Conservation (phyloP, 2,329 filamentous ascomycete species). For the Chaetomium sp. region DNA sequence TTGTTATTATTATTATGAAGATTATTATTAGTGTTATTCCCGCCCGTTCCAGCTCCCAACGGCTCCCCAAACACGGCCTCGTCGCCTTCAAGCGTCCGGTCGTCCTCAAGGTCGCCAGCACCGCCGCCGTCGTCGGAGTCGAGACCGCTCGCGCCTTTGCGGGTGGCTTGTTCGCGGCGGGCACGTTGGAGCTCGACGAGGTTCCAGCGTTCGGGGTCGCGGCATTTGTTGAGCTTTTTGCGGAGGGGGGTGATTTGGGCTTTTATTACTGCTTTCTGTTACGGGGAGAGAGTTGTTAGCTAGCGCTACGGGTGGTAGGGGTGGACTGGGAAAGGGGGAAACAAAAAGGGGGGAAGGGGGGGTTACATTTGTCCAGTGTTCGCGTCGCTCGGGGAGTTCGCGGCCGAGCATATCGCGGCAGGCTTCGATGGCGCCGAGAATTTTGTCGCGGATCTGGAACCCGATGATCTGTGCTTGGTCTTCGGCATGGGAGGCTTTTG, state of each 20-base stretch:
- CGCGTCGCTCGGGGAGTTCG: constrained; percentile 49
- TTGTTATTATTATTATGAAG: constrained; percentile 27
- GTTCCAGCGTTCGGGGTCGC: constrained; percentile 68
- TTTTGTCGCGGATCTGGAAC: constrained; percentile 38
- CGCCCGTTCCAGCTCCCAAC: constrained; percentile 29
- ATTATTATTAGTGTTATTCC: too few relatives aligned
- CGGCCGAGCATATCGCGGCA: constrained; percentile 50
- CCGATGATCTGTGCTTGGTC: constrained; percentile 25
- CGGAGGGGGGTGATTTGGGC: constrained; percentile 43
- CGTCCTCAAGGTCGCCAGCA: constrained; percentile 2
- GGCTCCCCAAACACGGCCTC: constrained; percentile 40
- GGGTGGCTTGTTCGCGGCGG: constrained; percentile 47
- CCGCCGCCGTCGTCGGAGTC: constrained; percentile 28
- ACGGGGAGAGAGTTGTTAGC: background rate
- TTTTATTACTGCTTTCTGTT: constrained; percentile 31
- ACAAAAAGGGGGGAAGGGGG: constrained; percentile 1
- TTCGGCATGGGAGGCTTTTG: constrained; percentile 13
- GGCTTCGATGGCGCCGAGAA: constrained; percentile 41
- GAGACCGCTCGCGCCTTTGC: constrained; percentile 27
- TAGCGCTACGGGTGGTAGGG: too few relatives aligned
- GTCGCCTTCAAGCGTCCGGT: constrained; percentile 32
- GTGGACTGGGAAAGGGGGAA: background rate
- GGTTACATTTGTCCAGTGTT: constrained; percentile 47
- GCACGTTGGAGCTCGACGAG: constrained; percentile 62
- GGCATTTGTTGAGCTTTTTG: constrained; percentile 64